Evolutionary conservation across 2,329 filamentous ascomycete species (phyloP), one percentile per base, ranked within the genome.

Genomic region (Ophiocordyceps camponoti-rufipedis): DNA sequence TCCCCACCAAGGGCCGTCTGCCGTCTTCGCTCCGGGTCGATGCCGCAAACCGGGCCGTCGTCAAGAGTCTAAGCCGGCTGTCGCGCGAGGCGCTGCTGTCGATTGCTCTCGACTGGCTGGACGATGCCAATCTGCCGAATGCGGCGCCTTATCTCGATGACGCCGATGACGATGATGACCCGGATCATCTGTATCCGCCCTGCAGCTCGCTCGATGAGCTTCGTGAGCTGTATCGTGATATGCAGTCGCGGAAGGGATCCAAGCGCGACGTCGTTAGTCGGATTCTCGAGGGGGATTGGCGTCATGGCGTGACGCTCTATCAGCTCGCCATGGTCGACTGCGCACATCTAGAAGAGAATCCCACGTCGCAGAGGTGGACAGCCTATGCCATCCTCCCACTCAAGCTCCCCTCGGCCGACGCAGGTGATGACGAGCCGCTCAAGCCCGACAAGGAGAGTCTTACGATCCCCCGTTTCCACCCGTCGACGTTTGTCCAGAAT

Each of bases 51-150:
- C 66, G 74, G 42, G 68, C 77, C 29, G 72, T 86, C 43, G 59
- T 72, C 51, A 85, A 82, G 59, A 69, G 74, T 39, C 69, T 94
- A 43, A 72, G 68, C 48, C 80, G 79, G 46, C 71, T 93, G 16
- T 82, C 84, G 2, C 78, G 85, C 44, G 66, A 78, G 42, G 78
- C 82, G 0, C 72, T 94, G 19, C 64, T 91, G 28, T 74, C 78
- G 0, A 71, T 94, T 9, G 82, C 74, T 1, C 70, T 87, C 19
- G 73, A 82, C 63, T 94, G 86, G 86, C 75, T 93, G 3, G 75
- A 81, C 47, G 74, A 80, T 43, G 67, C 70, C 50, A 80, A 82
- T 50, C 66, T 77, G 39, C 61, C 70, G 71, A 56, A 71, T 82
- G 42, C 68, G 56, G 49, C 59, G 38, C 54, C 59, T 8, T 59